A percentile compares a stretch with the other conserved stretches of the same genome.
phyloP scores from a whole-genome alignment of 306 rosid species.

The Dalbergia cochinchinensis region DNA sequence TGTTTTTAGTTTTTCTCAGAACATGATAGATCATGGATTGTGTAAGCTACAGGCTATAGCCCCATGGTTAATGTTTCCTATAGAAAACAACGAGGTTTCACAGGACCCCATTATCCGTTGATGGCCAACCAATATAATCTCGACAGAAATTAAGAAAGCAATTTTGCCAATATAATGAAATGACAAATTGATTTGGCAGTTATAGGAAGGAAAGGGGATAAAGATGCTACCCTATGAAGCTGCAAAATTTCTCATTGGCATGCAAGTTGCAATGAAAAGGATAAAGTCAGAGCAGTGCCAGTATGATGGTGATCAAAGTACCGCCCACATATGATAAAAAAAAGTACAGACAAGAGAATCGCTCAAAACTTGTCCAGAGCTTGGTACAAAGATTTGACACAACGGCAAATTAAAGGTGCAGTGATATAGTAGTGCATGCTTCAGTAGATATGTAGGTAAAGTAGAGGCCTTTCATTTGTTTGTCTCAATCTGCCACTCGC shows the following conservation, averaged over 20 bases:
- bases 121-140: conserved; percentile 34
- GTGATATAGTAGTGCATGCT: conserved; percentile 26
- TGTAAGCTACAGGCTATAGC: conserved; percentile 38
- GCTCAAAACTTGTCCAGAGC: conserved; percentile 56
- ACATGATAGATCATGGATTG: conserved; percentile 39
- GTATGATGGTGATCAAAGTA: conserved; percentile 19
- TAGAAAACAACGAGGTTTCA: conserved; percentile 43
- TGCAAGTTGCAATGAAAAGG: conserved; percentile 45
- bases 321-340: conserved; percentile 14
- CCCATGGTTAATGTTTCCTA: conserved; percentile 39
- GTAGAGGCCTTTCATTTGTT: conserved; percentile 52
- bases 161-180: conserved; percentile 41
- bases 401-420: conserved; percentile 39
- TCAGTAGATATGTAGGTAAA: conserved; percentile 45
- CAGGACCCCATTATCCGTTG: conserved; percentile 50
- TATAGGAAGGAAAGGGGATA: conserved; percentile 29
- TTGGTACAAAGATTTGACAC: conserved; percentile 56
- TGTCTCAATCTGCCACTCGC: conserved; percentile 46
- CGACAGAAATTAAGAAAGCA: conserved; percentile 30
- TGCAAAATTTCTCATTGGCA: conserved; percentile 50
- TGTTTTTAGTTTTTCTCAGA: conserved; percentile 3
- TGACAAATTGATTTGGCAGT: conserved; percentile 41
- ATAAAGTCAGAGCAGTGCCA: conserved; percentile 27
- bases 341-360: conserved; percentile 61
- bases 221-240: conserved; percentile 46